Percentiles rank a stretch among this genome's conserved stretches.
These are phyloP conservation scores for Psilocybe tampanensis DNA, from an alignment of 768 basidiomycete species.

Conservation along the genomic window DNA sequence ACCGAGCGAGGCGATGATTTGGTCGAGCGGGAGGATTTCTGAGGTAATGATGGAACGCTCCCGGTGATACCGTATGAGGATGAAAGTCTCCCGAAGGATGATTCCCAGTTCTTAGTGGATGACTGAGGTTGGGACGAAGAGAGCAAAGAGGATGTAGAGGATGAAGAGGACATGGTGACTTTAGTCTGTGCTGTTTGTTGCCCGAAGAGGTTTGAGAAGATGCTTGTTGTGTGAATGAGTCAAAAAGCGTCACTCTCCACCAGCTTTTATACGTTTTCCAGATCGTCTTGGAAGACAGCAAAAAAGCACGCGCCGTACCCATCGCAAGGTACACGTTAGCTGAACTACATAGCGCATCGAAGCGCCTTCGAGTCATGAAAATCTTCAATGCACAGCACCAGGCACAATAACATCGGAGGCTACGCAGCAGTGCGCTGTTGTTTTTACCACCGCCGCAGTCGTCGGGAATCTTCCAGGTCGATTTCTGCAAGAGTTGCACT, in stretches of 20 bases:
- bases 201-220: not conserved
- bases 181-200: not conserved
- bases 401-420: not conserved
- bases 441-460: conserved; percentile 5
- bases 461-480: not conserved
- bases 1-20: not conserved
- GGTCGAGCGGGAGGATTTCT: conserved; percentile 3
- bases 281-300: not conserved
- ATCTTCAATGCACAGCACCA: conserved; percentile 3
- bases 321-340: not conserved
- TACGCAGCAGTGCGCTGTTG: not conserved
- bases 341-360: not conserved
- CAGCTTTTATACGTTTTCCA: conserved; percentile 7
- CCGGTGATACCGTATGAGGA: conserved; percentile 15
- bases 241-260: not conserved
- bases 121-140: conserved; percentile 1
- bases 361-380: conserved; percentile 1
- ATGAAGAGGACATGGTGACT: conserved; percentile 13
- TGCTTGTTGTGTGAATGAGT: not conserved
- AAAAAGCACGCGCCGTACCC: not conserved
- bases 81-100: conserved; percentile 23
- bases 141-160: conserved; percentile 10
- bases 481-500: no score
- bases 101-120: conserved; percentile 28
- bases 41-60: conserved; percentile 10